A percentile compares a stretch with the other conserved stretches of the same genome.
Conservation (phyloP, 331 rosid species). For the Acacia concinna region DNA sequence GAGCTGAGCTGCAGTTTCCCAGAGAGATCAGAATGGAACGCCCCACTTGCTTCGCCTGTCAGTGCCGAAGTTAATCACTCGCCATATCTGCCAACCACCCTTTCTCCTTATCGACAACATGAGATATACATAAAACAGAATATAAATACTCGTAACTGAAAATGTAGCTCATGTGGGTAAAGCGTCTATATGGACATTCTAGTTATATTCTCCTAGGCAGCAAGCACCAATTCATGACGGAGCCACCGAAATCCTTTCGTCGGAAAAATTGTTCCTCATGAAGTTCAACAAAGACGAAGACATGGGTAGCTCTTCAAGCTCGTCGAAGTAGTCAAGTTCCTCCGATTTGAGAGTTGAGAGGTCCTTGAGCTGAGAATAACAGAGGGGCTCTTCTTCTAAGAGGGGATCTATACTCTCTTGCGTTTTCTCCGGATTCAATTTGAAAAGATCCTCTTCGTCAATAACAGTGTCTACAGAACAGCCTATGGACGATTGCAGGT, state of each 20-base stretch:
- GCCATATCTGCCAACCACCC: neutral
- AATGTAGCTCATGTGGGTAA: slow-evolving; percentile 2
- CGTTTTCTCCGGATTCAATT: slow-evolving; percentile 43
- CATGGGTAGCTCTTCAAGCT: slow-evolving; percentile 87
- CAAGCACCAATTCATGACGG: slow-evolving; percentile 66
- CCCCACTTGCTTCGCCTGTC: neutral
- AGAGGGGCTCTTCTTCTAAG: slow-evolving; percentile 52
- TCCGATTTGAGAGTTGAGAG: slow-evolving; percentile 49
- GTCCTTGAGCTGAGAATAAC: slow-evolving; percentile 44
- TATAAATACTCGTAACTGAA: neutral
- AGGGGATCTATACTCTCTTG: slow-evolving; percentile 39
- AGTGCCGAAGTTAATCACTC: neutral
- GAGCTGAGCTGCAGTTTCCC: neutral
- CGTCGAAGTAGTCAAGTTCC: slow-evolving; percentile 80
- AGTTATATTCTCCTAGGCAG: slow-evolving; percentile 50
- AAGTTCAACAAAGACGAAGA: slow-evolving; percentile 62
- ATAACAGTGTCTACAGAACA: slow-evolving; percentile 41
- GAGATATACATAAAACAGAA: neutral
- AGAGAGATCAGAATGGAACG: neutral
- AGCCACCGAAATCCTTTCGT: slow-evolving; percentile 69
- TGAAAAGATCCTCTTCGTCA: slow-evolving; percentile 54
- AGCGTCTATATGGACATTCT: slow-evolving; percentile 29
- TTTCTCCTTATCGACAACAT: neutral
- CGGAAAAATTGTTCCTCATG: slow-evolving; percentile 56
- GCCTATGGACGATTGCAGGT: slow-evolving; percentile 52